phyloP scores from a whole-genome alignment of 1,139 yeast species.

The Protomyces macrosporus region DNA sequence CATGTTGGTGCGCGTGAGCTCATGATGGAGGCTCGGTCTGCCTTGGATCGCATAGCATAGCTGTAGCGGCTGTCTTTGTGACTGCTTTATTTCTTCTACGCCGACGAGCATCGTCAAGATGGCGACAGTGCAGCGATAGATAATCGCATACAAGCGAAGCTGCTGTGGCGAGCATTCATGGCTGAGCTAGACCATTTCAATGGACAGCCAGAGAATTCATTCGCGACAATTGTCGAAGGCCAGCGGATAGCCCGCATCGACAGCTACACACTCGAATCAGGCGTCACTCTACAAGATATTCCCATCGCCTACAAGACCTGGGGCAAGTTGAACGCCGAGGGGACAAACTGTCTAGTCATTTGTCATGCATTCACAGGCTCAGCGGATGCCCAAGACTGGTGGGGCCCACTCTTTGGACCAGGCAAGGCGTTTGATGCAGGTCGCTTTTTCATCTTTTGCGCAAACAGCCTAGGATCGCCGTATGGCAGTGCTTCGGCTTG shows the following conservation, averaged over 20 bases:
- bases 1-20: background rate
- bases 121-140: too few species aligned
- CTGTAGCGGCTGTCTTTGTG: background rate
- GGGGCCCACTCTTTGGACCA: conserved; percentile 93
- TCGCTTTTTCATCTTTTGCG: conserved; percentile 74
- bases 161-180: background rate
- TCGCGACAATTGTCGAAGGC: conserved; percentile 63
- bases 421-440: conserved; percentile 87
- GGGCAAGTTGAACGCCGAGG: conserved; percentile 68
- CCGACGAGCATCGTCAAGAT: background rate
- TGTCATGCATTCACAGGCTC: conserved; percentile 97
- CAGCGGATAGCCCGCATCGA: conserved; percentile 83
- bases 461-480: conserved; percentile 90
- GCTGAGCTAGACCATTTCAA: conserved; percentile 8
- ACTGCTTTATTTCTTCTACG: background rate
- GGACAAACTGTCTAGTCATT: conserved; percentile 73
- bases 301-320: conserved; percentile 96
- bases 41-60: background rate
- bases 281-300: conserved; percentile 62
- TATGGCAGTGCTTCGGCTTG: conserved; percentile 94
- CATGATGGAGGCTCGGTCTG: background rate
- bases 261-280: conserved; percentile 69
- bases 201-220: conserved; percentile 49
- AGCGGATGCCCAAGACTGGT: conserved; percentile 93
- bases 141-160: too few species aligned